A percentile compares a stretch with the other conserved stretches of the same genome.
These are phyloP conservation scores for Amaranthus tricolor DNA, from an alignment of 179 eudicot species.

Conservation along the genomic window DNA sequence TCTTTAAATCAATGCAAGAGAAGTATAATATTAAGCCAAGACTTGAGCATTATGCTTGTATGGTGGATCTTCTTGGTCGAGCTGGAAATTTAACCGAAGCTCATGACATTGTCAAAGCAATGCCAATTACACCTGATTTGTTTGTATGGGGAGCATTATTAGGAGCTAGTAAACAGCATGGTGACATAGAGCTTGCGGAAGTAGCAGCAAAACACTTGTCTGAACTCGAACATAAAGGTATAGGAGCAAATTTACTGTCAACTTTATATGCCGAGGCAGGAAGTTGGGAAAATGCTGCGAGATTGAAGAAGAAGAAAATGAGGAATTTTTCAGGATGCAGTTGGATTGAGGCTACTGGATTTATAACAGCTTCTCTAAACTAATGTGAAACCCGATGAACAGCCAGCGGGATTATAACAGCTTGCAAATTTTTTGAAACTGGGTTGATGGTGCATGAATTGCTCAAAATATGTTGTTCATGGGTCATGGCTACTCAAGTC, in stretches of 20 bases:
- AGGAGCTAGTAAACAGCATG: constrained; percentile 73
- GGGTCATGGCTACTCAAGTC: too few species aligned
- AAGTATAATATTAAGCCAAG: constrained; percentile 53
- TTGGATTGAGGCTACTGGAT: constrained; percentile 55
- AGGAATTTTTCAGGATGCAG: constrained; percentile 59
- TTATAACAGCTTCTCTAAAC: background rate
- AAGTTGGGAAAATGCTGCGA: constrained; percentile 53
- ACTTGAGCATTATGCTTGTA: constrained; percentile 79
- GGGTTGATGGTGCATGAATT: too few species aligned
- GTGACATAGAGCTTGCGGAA: constrained; percentile 62
- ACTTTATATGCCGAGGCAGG: constrained; percentile 57
- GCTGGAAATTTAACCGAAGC: constrained; percentile 67
- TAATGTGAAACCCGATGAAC: too few species aligned
- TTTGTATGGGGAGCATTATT: constrained; percentile 85
- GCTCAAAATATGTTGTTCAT: too few species aligned
- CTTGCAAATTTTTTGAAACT: too few species aligned
- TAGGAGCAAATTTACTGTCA: constrained; percentile 61
- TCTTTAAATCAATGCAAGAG: constrained; percentile 56
- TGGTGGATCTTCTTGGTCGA: constrained; percentile 72
- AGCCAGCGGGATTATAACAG: too few species aligned
- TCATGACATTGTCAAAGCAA: constrained; percentile 47
- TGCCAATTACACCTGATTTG: constrained; percentile 63
- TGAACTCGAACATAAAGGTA: constrained; percentile 70
- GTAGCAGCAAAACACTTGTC: constrained; percentile 54
- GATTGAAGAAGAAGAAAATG: constrained; percentile 53